A percentile compares a stretch with the other conserved stretches of the same genome.
These are phyloP conservation scores for Pyrenophora teres DNA, from an alignment of 2,329 filamentous ascomycete species.

Conservation along the genomic window DNA sequence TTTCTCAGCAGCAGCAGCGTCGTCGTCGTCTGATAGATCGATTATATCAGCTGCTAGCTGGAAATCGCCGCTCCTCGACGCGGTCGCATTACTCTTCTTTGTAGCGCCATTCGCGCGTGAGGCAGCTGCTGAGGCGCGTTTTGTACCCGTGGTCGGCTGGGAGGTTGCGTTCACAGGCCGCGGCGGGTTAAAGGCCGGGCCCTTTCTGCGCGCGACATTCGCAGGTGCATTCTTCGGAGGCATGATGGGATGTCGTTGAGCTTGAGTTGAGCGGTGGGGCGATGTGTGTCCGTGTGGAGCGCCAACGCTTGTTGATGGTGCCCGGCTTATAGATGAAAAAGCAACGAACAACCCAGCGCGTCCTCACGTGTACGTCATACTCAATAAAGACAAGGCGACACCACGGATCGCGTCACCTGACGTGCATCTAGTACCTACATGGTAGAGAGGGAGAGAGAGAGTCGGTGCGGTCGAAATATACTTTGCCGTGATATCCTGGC, in stretches of 20 bases:
- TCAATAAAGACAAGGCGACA: neutral
- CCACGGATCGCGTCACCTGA: neutral
- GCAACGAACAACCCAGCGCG: slow-evolving; percentile 6
- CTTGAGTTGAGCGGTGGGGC: slow-evolving; percentile 1
- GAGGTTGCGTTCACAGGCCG: slow-evolving; percentile 38
- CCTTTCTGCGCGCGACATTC: slow-evolving; percentile 34
- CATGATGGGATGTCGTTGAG: slow-evolving; percentile 18
- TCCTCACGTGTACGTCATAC: slow-evolving; percentile 14
- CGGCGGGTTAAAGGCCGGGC: slow-evolving; percentile 46
- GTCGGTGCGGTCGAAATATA: too few species aligned
- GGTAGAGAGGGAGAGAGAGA: too few species aligned
- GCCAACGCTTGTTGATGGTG: slow-evolving; percentile 3
- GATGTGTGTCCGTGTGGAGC: neutral
- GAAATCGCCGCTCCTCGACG: slow-evolving; percentile 26
- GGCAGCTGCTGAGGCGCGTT: slow-evolving; percentile 24
- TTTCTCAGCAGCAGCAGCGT: slow-evolving; percentile 35
- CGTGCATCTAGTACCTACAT: too few species aligned
- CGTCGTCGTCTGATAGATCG: slow-evolving; percentile 35
- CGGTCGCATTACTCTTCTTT: slow-evolving; percentile 25
- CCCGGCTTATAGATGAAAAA: neutral
- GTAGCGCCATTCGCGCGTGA: slow-evolving; percentile 7
- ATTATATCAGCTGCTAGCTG: slow-evolving; percentile 35
- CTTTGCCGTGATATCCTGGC: neutral
- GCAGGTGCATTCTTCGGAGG: slow-evolving; percentile 31
- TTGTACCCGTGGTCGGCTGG: slow-evolving; percentile 23